Evolutionary conservation across 73 alveolate species (phyloP).

Genomic region (Tetrahymena elliotti): DNA sequence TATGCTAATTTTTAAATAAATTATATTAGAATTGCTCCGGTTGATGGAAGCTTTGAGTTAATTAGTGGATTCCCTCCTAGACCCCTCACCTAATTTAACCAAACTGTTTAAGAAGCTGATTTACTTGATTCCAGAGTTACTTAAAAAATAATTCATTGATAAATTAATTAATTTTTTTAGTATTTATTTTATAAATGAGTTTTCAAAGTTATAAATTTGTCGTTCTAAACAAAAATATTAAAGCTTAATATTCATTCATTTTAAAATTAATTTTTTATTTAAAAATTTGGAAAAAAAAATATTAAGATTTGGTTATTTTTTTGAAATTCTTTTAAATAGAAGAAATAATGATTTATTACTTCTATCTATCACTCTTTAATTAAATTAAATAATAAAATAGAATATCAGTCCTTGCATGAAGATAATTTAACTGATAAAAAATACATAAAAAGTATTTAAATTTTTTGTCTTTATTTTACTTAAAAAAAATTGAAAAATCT

Average conservation of each 20-base stretch:
- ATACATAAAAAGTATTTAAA: too few relatives aligned
- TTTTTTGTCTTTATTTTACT: too few relatives aligned
- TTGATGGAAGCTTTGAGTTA: slow-evolving; percentile 54
- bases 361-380: background rate
- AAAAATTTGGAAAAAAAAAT: background rate
- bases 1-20: background rate
- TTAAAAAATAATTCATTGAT: slow-evolving; percentile 26
- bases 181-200: background rate
- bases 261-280: too few relatives aligned
- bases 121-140: slow-evolving; percentile 50
- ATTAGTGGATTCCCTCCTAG: slow-evolving; percentile 77
- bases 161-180: background rate
- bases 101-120: slow-evolving; percentile 69
- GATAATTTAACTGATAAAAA: background rate
- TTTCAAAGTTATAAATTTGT: background rate
- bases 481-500: too few relatives aligned
- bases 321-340: too few relatives aligned
- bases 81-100: slow-evolving; percentile 44
- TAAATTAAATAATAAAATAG: too few relatives aligned
- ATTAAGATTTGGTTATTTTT: too few relatives aligned
- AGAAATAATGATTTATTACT: too few relatives aligned
- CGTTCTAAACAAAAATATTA: too few relatives aligned
- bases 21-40: slow-evolving; percentile 49
- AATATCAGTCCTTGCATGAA: background rate
- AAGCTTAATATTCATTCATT: background rate